A percentile compares a stretch with the other conserved stretches of the same genome.
phyloP scores from a whole-genome alignment of 176 grass and related monocot species.

The Tillandsia fasciculata region DNA sequence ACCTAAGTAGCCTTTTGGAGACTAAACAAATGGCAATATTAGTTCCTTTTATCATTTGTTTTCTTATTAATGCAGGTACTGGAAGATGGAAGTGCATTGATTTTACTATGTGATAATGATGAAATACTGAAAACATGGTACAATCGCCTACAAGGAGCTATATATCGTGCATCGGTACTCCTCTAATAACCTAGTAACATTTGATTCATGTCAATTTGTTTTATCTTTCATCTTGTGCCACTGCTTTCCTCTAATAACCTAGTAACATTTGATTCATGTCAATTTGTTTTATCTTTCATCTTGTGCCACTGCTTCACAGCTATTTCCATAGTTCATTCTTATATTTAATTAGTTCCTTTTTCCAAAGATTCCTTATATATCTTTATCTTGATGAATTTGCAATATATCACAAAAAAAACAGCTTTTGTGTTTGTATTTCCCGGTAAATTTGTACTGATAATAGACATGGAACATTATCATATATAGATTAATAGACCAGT shows the following conservation, averaged over 20 bases:
- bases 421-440: too few relatives aligned
- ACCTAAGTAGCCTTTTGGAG: neutral
- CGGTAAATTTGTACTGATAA: too few relatives aligned
- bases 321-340: neutral
- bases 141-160: constrained; percentile 80
- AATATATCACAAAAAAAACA: too few relatives aligned
- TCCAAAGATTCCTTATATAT: neutral
- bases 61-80: constrained; percentile 42
- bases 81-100: constrained; percentile 73
- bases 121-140: constrained; percentile 69
- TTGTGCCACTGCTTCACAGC: neutral
- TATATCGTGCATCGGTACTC: constrained; percentile 94
- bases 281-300: too few relatives aligned
- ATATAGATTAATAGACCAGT: too few relatives aligned
- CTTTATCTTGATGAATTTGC: too few relatives aligned
- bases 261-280: too few relatives aligned
- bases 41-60: too few relatives aligned
- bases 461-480: too few relatives aligned
- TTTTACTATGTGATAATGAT: constrained; percentile 66
- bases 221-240: constrained; percentile 16
- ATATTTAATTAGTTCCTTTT: neutral
- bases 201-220: constrained; percentile 7
- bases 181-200: constrained; percentile 16
- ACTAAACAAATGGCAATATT: too few relatives aligned
- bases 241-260: too few relatives aligned